phyloP scores from a whole-genome alignment of 1,284 basidiomycete species.

The Mycosarcoma mackinlayi region DNA sequence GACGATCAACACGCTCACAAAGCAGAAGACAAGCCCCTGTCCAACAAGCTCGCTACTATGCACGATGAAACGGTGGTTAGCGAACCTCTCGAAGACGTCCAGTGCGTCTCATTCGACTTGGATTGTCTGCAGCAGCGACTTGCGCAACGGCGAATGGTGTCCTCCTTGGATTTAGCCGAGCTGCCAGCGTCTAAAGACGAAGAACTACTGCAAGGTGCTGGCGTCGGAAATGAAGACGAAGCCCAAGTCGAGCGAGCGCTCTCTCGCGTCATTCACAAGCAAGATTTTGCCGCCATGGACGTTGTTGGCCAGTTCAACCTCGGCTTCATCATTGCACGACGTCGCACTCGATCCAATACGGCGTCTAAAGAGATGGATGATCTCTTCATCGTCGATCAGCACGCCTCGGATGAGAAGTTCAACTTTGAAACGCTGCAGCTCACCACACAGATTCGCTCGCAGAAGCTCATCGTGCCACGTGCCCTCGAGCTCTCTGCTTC shows the following conservation, averaged over 20 bases:
- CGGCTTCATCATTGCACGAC: conserved; percentile 89
- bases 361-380: conserved; percentile 56
- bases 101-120: conserved; percentile 11
- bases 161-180: background rate
- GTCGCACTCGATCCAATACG: conserved; percentile 62
- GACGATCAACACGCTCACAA: background rate
- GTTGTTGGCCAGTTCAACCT: conserved; percentile 95
- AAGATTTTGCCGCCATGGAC: conserved; percentile 86
- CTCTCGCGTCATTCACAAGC: conserved; percentile 85
- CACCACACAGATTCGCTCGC: conserved; percentile 86
- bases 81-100: background rate
- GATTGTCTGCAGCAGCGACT: conserved; percentile 1
- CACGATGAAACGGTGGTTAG: background rate
- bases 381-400: conserved; percentile 88
- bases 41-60: conserved; percentile 11
- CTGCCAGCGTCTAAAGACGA: conserved; percentile 17
- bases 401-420: conserved; percentile 89
- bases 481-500: conserved; percentile 85
- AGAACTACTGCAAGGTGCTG: conserved; percentile 70
- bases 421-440: conserved; percentile 94
- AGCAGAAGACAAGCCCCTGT: conserved; percentile 7
- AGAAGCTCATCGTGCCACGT: conserved; percentile 83
- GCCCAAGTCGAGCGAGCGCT: conserved; percentile 78
- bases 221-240: conserved; percentile 75
- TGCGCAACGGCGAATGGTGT: conserved; percentile 17